Evolutionary conservation across 2,329 filamentous ascomycete genomes (phyloP), one percentile per base, ranked within the genome.

Genomic region (Verticillium klebahnii): DNA sequence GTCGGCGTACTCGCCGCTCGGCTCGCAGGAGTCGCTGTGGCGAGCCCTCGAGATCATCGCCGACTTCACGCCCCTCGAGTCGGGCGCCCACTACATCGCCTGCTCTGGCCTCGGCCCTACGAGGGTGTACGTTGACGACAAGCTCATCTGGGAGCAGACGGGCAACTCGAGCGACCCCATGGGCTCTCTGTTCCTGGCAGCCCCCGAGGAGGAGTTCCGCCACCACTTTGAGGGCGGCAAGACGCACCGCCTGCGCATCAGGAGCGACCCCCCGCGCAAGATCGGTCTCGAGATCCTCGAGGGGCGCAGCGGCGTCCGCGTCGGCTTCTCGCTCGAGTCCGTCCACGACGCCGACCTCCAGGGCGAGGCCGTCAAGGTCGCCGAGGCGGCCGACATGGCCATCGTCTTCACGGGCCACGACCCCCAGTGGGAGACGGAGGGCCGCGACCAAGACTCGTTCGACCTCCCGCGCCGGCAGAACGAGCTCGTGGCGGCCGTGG

Each of bases 361-460:
- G 23, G 68, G 69, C 0, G 81, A 87, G 63, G 88, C 88, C 5
- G 81, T 85, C 2, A 75, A 82, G 12, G 74, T 84, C 3, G 88
- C 88, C n/a, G 80, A 80, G 66, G 76, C 80, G 9, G 82, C 82
- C 0, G 86, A 89, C 45, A 81, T 87, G 63, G 87, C 88, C 17
- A 75, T 95, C 62, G 79, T 94, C 11, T 61, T 64, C 39, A 58
- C 55, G 74, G 88, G 88, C 1, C 78, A 90, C 32, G 88, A 89
- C 67, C 79, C 72, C 5, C 70, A 72, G 62, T 74, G 72, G 73
- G 74, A 76, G 67, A 74, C 73, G 0, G 74, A 91, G 87, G 77
- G 80, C 57, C 88, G 89, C 65, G 89, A 91, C 70, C 85, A 89
- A 61, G 89, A 88, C 71, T 89, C 88, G 71, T 78, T 91, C 59